These are phyloP conservation scores for Coffea humblotiana DNA, from an alignment of 305 asterid species.

Conservation along the genomic window DNA sequence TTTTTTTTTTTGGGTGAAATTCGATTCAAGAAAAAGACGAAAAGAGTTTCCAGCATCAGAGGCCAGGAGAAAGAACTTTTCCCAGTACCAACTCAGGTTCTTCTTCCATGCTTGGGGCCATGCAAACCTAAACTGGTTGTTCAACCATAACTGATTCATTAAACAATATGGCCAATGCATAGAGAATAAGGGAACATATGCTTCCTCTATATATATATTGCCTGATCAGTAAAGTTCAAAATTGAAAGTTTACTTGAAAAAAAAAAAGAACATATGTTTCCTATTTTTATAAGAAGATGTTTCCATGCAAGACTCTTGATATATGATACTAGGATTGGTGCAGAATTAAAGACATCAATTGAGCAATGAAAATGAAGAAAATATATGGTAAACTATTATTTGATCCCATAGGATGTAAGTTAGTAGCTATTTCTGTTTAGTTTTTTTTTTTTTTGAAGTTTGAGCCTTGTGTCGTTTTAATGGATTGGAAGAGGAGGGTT, in stretches of 20 bases:
- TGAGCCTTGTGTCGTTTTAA: background rate
- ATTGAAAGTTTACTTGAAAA: too few relatives aligned
- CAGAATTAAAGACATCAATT: background rate
- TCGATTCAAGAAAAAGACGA: background rate
- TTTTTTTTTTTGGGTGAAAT: background rate
- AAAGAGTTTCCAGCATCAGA: background rate
- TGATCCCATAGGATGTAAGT: too few relatives aligned
- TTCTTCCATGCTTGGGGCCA: conserved; percentile 24
- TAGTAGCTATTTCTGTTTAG: too few relatives aligned
- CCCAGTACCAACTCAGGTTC: conserved; percentile 17
- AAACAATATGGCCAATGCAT: background rate
- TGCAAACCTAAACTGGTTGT: conserved; percentile 22
- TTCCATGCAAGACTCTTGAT: background rate
- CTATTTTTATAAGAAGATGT: background rate
- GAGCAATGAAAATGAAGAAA: background rate
- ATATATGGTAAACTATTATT: too few relatives aligned
- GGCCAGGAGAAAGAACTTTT: background rate
- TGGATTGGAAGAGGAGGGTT: background rate
- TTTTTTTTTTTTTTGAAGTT: background rate
- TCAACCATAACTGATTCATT: conserved; percentile 21
- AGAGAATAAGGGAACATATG: background rate
- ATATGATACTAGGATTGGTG: background rate
- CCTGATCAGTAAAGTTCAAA: too few relatives aligned
- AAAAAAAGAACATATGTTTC: background rate
- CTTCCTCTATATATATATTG: too few relatives aligned